Base-by-base conservation (phyloP, 1,284 basidiomycete species). In the Ganoderma lucidum region DNA sequence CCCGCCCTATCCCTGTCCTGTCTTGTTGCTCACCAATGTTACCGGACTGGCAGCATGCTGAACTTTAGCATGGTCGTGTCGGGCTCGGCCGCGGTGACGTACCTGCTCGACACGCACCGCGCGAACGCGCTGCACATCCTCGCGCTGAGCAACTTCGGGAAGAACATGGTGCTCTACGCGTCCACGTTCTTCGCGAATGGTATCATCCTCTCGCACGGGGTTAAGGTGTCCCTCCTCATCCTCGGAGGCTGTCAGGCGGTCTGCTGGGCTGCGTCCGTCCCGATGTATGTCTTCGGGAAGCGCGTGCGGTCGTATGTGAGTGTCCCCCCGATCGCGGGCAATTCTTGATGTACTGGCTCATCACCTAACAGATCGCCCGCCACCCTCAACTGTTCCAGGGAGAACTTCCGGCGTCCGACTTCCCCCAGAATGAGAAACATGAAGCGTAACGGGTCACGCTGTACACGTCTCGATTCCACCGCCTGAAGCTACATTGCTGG, bases 181-280 rank as follows among this genome's bases (percentile, higher is more conserved):
- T 83, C 84, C 69, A 84, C 81, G 19, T 84, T 84, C 73, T 84
- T 84, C 71, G 83, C 83, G 1, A 84, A 84, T 70, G 81, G 82
- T 42, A 83, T 85, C 80, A 78, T 85, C 41, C 70, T 76, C 41
- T 67, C 71, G 32, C 75, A 78, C 55, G 82, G 82, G n/a, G 81
- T 83, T 63, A 81, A 79, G 64, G 75, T 78, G 0, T 80, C 82
- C 9, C 75, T 83, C 17, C 75, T 83, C 44, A 83, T 83, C 67
- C 77, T 83, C 23, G 80, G 80, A 19, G 78, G 71, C 9, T 82
- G 81, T 67, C 82, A 83, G 69, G 80, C 80, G 8, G 75, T 80
- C 60, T 83, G 82, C 69, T 83, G 81, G 78, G 67, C 81, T 23
- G 75, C 78, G 14, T 80, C 80, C 9, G 76, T 84, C 30, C 82